A percentile compares a stretch with the other conserved stretches of the same genome.
These are phyloP conservation scores for Glycyrrhiza uralensis DNA, from an alignment of 306 rosid species.

Conservation along the genomic window DNA sequence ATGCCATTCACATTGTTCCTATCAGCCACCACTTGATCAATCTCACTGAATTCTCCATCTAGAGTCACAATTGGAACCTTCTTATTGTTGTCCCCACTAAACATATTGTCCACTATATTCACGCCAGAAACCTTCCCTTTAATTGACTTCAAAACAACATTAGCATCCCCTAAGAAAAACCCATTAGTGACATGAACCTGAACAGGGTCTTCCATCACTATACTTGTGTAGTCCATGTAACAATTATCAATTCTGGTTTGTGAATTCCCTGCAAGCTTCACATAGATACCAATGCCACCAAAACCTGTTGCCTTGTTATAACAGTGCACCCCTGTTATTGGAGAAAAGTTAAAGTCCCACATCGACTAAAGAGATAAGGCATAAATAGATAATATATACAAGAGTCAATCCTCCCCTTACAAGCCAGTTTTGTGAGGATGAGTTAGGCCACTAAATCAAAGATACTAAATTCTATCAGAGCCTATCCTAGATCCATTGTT, in stretches of 20 bases:
- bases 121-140: slow-evolving; percentile 42
- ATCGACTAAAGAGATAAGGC: too few species aligned
- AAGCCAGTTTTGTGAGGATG: too few species aligned
- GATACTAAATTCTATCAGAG: too few species aligned
- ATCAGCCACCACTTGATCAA: slow-evolving; percentile 52
- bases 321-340: slow-evolving; percentile 49
- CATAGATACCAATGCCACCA: slow-evolving; percentile 56
- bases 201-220: slow-evolving; percentile 59
- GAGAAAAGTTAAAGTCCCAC: too few species aligned
- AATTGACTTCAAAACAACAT: slow-evolving; percentile 47
- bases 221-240: slow-evolving; percentile 49
- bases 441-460: too few species aligned
- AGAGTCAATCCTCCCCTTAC: too few species aligned
- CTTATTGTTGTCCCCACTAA: slow-evolving; percentile 29
- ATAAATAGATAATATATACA: too few species aligned
- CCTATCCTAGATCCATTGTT: too few species aligned
- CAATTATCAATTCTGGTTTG: slow-evolving; percentile 56
- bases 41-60: slow-evolving; percentile 39
- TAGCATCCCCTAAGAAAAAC: slow-evolving; percentile 52
- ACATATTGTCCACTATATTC: slow-evolving; percentile 51
- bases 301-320: slow-evolving; percentile 55
- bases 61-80: slow-evolving; percentile 38
- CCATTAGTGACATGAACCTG: slow-evolving; percentile 64
- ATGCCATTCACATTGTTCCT: slow-evolving; percentile 46
- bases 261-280: slow-evolving; percentile 45